These are phyloP conservation scores for Botrytis tulipae DNA, from an alignment of 2,329 filamentous ascomycete genomes.

Conservation along the genomic window DNA sequence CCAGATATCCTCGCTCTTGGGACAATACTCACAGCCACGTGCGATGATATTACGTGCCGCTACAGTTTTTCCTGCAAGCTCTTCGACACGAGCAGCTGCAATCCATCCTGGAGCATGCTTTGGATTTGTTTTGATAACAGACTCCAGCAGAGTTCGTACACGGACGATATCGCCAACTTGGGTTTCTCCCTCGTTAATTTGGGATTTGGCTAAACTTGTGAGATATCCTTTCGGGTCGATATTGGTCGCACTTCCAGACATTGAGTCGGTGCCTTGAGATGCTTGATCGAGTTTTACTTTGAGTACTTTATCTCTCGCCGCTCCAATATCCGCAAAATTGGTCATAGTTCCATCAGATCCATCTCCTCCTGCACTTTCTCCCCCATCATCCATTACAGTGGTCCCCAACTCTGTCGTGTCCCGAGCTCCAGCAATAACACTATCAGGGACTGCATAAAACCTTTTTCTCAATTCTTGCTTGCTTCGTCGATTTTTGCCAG, in stretches of 20 bases:
- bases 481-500: constrained; percentile 83
- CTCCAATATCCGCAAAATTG: constrained; percentile 96
- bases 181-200: constrained; percentile 74
- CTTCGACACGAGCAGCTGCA: constrained; percentile 86
- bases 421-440: constrained; percentile 82
- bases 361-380: constrained; percentile 44
- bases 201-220: constrained; percentile 81
- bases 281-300: constrained; percentile 92
- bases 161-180: constrained; percentile 94
- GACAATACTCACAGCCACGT: constrained; percentile 84
- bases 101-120: constrained; percentile 96
- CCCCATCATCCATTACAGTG: constrained; percentile 79
- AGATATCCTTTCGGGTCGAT: constrained; percentile 96
- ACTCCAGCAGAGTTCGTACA: constrained; percentile 88
- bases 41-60: constrained; percentile 86
- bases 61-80: constrained; percentile 87
- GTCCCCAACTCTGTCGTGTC: constrained; percentile 81
- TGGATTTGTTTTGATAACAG: constrained; percentile 94
- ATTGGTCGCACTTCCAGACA: constrained; percentile 78
- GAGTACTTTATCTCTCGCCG: constrained; percentile 91
- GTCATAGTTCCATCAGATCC: constrained; percentile 82
- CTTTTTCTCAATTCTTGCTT: constrained; percentile 79
- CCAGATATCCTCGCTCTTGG: constrained; percentile 94
- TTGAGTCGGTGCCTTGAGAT: constrained; percentile 67
- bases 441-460: constrained; percentile 96